These are phyloP conservation scores for Pisolithus tinctorius DNA, from an alignment of 768 basidiomycete species.

Conservation along the genomic window DNA sequence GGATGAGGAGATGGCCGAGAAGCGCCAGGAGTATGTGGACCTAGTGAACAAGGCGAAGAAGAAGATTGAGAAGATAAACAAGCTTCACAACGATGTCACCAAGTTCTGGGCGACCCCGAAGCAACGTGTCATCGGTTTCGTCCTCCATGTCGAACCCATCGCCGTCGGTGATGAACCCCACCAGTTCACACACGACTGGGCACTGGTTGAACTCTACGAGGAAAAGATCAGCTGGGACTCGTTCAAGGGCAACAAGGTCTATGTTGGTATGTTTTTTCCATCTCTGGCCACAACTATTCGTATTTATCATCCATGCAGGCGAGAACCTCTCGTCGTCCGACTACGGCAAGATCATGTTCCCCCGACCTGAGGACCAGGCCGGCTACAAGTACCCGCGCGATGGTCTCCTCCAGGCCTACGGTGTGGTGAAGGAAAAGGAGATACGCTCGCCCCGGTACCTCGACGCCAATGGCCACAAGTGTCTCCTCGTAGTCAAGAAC, in stretches of 20 bases:
- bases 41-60: constrained; percentile 14
- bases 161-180: constrained; percentile 14
- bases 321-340: constrained; percentile 8
- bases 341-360: constrained; percentile 13
- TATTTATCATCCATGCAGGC: constrained; percentile 3
- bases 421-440: constrained; percentile 17
- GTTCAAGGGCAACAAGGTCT: constrained; percentile 29
- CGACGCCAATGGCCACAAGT: constrained; percentile 3
- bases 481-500: constrained; percentile 13
- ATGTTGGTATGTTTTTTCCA: constrained; percentile 26
- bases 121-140: constrained; percentile 23
- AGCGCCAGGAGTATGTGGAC: constrained; percentile 16
- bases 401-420: constrained; percentile 20
- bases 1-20: constrained; percentile 4
- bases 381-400: constrained; percentile 18
- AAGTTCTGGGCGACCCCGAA: constrained; percentile 6
- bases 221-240: constrained; percentile 23
- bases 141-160: constrained; percentile 26
- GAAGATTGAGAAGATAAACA: constrained; percentile 18
- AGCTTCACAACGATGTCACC: constrained; percentile 22
- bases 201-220: constrained; percentile 14
- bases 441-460: constrained; percentile 6
- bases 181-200: constrained; percentile 31
- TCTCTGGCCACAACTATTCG: constrained; percentile 4
- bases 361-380: not conserved